Evolutionary conservation across 1,139 yeast species (phyloP), one percentile per base, ranked within the genome.

Genomic region (Blastobotrys buckinghamii): DNA sequence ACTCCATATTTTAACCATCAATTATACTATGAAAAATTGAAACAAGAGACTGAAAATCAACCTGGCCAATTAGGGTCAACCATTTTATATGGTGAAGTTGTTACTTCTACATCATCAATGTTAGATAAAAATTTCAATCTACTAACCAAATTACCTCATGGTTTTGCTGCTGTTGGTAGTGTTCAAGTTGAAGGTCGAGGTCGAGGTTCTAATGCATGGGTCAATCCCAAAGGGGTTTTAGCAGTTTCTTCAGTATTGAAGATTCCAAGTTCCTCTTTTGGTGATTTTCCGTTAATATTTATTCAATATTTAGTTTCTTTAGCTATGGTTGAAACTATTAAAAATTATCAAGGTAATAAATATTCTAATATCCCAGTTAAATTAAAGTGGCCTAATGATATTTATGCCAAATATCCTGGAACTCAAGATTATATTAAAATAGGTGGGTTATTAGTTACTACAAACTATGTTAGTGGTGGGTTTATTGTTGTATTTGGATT

Each of bases 331-430:
- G 90, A 85, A 61, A 86, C 95, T 36, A 77, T 92, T 13, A 67
- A 78, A 38, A 72, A 78, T 2, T 81, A 88, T 59, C 27, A 20
- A 7, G 82, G 80, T 33, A 72, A 73, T 0, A 89, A 87, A 0
- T 85, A 81, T 62, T 81, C 79, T 35, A 82, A 81, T 48, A 67
- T 92, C 59, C 97, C 96, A 0, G 73, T 90, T 10, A 76, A 79
- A 50, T 76, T 94, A 53, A 94, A 94, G 63, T 94, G 99, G 99
- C 99, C 99, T 6, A 94, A 94, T 63, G 99, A 94, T 66, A 72
- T 92, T 15, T 94, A 87, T 63, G 79, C 84, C 6, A 66, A 81
- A 58, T 81, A 78, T 53, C 94, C 95, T 0, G 52, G 34, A 42
- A 60, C 41, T 57, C 74, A 10, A 67, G 72, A 55, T 66, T 86